Percentiles rank a stretch among this genome's conserved stretches.
Conservation (phyloP, 2,329 filamentous ascomycete species). For the Talaromyces amestolkiae region DNA sequence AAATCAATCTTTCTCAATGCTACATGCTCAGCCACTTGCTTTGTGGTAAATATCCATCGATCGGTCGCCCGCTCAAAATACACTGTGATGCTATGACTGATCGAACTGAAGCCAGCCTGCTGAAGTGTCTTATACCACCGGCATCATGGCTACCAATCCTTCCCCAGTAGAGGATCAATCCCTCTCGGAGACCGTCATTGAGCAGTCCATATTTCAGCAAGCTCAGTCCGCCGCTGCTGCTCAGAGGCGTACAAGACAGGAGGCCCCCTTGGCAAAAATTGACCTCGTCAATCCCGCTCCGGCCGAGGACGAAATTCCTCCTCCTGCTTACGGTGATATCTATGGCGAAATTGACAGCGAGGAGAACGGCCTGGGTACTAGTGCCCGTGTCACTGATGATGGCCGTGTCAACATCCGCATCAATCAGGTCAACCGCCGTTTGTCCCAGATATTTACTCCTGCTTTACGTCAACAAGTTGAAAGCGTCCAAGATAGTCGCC, state of each 20-base stretch:
- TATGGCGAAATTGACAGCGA: background rate
- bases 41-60: background rate
- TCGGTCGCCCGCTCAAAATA: too few species aligned
- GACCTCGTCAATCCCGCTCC: background rate
- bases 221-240: conserved; percentile 6
- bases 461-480: conserved; percentile 5
- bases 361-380: background rate
- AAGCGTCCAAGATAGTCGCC: background rate
- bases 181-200: background rate
- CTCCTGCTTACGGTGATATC: conserved; percentile 7
- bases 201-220: background rate
- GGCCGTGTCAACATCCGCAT: conserved; percentile 14
- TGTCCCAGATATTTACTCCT: conserved; percentile 10
- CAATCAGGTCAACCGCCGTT: conserved; percentile 3
- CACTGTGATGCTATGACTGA: background rate
- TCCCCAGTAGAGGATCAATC: background rate
- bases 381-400: conserved; percentile 4
- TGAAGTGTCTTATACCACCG: background rate
- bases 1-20: background rate
- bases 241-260: background rate
- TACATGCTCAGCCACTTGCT: background rate
- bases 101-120: background rate
- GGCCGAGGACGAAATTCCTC: background rate
- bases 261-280: background rate
- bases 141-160: background rate